These are phyloP conservation scores for Xylaria sp. DNA, from an alignment of 2,329 filamentous ascomycete species.

Conservation along the genomic window DNA sequence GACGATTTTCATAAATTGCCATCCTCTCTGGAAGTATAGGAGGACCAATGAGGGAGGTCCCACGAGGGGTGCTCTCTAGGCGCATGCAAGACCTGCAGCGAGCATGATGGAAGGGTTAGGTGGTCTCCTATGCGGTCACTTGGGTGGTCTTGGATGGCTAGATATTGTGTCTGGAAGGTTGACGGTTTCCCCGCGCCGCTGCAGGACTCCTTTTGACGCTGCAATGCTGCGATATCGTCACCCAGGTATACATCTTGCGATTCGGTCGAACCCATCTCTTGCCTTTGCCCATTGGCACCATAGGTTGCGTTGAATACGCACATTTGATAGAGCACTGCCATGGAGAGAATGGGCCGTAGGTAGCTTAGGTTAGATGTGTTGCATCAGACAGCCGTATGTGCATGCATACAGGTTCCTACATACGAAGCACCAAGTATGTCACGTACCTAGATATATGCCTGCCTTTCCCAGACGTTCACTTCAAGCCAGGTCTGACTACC, in stretches of 20 bases:
- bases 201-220: background rate
- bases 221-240: background rate
- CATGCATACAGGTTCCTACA: conserved; percentile 18
- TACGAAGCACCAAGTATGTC: background rate
- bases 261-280: too few species aligned
- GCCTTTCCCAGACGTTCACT: conserved; percentile 13
- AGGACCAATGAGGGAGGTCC: conserved; percentile 26
- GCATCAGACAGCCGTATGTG: conserved; percentile 21
- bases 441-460: conserved; percentile 16
- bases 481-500: too few species aligned
- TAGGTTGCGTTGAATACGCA: background rate
- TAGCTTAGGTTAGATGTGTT: conserved; percentile 16
- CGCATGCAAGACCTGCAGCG: conserved; percentile 19
- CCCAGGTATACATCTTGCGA: too few species aligned
- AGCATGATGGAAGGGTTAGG: conserved; percentile 3
- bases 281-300: too few species aligned
- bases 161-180: conserved; percentile 2
- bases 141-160: background rate
- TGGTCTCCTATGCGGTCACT: conserved; percentile 15
- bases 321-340: background rate
- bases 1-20: conserved; percentile 35
- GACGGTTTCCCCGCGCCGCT: conserved; percentile 2
- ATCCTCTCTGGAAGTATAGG: conserved; percentile 26
- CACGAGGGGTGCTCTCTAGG: conserved; percentile 15
- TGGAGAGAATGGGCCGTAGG: background rate